These are phyloP conservation scores for Antrodiella citrinella DNA, from an alignment of 768 basidiomycete species.

Conservation along the genomic window DNA sequence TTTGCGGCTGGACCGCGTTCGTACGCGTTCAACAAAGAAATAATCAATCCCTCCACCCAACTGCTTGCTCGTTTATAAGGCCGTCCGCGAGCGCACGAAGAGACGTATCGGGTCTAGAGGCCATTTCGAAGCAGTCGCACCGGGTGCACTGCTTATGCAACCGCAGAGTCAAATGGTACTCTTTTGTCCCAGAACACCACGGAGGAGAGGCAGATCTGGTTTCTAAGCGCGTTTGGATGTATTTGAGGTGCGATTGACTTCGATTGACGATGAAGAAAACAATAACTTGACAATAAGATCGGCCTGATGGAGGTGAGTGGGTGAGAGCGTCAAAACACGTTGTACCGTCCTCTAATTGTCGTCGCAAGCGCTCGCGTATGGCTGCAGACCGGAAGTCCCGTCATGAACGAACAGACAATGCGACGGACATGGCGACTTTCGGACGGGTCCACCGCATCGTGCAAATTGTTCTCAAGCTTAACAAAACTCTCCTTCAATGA, in stretches of 20 bases:
- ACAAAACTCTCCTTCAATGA: neutral
- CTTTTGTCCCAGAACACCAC: slow-evolving; percentile 10
- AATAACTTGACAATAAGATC: slow-evolving; percentile 12
- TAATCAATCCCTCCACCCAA: neutral
- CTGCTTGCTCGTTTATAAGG: neutral
- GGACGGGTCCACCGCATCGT: neutral
- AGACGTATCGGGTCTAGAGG: neutral
- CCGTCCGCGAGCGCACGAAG: neutral
- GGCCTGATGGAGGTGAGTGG: neutral
- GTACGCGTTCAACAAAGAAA: neutral
- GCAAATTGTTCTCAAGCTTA: neutral
- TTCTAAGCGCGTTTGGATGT: neutral
- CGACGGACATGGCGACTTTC: neutral
- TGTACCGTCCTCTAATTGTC: neutral
- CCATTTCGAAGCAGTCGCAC: neutral
- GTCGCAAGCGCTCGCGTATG: neutral
- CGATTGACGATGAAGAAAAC: slow-evolving; percentile 12
- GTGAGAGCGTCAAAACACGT: slow-evolving; percentile 1
- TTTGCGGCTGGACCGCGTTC: neutral
- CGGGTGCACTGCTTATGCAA: slow-evolving; percentile 8
- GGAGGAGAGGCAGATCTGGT: slow-evolving; percentile 7
- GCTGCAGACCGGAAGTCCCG: too few relatives aligned
- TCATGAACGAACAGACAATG: neutral
- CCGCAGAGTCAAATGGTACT: slow-evolving; percentile 7
- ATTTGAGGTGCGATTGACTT: slow-evolving; percentile 5